A percentile compares a stretch with the other conserved stretches of the same genome.
Evolutionary conservation across 148 eudicot genomes (phyloP).

Genomic region (Spergularia bocconei): DNA sequence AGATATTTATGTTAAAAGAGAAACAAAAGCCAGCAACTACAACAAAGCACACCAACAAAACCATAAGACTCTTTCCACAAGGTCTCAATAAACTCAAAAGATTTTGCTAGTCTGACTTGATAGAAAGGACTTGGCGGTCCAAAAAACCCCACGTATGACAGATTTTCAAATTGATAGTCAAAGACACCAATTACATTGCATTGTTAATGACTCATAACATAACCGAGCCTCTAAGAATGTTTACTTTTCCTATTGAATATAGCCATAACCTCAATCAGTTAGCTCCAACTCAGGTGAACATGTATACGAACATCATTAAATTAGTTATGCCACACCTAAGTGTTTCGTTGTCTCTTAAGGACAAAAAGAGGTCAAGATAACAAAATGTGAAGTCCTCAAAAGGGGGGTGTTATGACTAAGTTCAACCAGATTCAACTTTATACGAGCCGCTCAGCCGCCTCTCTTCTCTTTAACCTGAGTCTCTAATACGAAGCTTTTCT

Average conservation of each 20-base stretch:
- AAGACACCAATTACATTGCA: neutral
- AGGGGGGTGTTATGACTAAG: too few relatives aligned
- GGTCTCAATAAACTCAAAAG: neutral
- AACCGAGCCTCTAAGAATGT: neutral
- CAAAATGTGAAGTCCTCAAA: neutral
- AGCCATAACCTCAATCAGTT: neutral
- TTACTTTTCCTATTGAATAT: conserved; percentile 1
- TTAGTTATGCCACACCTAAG: neutral
- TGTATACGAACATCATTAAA: neutral
- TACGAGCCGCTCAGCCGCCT: too few relatives aligned
- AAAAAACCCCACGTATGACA: too few relatives aligned
- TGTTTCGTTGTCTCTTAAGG: neutral
- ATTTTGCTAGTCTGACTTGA: too few relatives aligned
- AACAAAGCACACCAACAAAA: too few relatives aligned
- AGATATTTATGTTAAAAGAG: neutral
- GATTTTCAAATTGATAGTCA: too few relatives aligned
- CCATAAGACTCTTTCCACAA: neutral
- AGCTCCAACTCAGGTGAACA: neutral
- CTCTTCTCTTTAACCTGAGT: too few relatives aligned
- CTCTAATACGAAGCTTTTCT: too few relatives aligned
- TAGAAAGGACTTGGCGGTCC: too few relatives aligned
- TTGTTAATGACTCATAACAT: neutral
- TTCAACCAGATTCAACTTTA: too few relatives aligned
- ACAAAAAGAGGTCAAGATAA: neutral
- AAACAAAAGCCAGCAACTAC: neutral